phyloP scores from a whole-genome alignment of 176 grass and related monocot species.

The Rhipidocladum racemiflorum region DNA sequence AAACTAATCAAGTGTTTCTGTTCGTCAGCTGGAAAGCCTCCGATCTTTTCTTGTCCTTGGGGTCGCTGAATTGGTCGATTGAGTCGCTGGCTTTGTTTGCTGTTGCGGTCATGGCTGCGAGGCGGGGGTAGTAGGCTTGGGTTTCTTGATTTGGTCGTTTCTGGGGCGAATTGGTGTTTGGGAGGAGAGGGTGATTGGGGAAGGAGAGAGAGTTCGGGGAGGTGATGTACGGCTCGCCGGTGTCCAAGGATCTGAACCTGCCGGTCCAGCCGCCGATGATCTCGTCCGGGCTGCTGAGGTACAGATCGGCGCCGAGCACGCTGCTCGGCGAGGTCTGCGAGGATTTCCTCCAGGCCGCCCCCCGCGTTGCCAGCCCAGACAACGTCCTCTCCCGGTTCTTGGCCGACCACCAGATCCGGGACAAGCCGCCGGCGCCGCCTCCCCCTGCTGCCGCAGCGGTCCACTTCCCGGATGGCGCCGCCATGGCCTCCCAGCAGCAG shows the following conservation, averaged over 20 bases:
- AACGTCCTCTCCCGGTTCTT: slow-evolving; percentile 73
- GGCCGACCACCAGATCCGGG: slow-evolving; percentile 56
- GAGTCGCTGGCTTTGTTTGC: slow-evolving; percentile 3
- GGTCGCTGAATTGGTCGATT: slow-evolving; percentile 18
- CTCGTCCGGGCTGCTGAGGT: slow-evolving; percentile 68
- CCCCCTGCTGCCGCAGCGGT: slow-evolving; percentile 18
- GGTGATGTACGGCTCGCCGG: slow-evolving; percentile 90
- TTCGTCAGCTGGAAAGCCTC: slow-evolving; percentile 30
- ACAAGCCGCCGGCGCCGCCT: slow-evolving; percentile 30
- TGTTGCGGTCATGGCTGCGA: slow-evolving; percentile 42
- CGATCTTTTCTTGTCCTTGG: slow-evolving; percentile 20
- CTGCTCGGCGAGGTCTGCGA: slow-evolving; percentile 78
- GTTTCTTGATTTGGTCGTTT: not conserved
- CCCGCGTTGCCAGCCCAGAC: slow-evolving; percentile 45
- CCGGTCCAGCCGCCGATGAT: slow-evolving; percentile 65
- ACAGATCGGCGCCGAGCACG: slow-evolving; percentile 79
- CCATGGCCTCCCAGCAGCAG: slow-evolving; percentile 46
- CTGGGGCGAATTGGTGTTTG: slow-evolving; percentile 17
- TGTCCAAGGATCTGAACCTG: slow-evolving; percentile 85
- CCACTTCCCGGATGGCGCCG: slow-evolving; percentile 49
- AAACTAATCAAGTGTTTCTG: slow-evolving; percentile 1
- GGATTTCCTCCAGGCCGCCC: slow-evolving; percentile 52
- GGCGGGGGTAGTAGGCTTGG: slow-evolving; percentile 36
- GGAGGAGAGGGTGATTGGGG: not conserved
- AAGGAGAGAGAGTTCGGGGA: not conserved